Evolutionary conservation across 2,329 filamentous ascomycete genomes (phyloP).

Genomic region (Exophiala sp.): DNA sequence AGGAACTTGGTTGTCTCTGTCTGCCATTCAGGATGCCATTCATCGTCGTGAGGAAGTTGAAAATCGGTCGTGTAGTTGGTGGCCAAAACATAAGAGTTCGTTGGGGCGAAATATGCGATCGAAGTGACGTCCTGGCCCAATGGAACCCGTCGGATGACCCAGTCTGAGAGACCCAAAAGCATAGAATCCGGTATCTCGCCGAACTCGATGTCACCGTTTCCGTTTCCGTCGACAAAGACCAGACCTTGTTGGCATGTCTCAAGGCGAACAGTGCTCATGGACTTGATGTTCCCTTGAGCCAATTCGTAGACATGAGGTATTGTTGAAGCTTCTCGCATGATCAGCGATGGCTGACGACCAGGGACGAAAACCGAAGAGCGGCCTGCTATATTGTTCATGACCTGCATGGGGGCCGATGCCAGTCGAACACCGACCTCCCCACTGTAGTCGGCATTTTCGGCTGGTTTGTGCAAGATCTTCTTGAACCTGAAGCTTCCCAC

Average conservation of each 20-base stretch:
- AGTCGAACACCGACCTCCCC: slow-evolving; percentile 37
- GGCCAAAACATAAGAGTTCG: slow-evolving; percentile 68
- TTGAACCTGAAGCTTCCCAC: slow-evolving; percentile 59
- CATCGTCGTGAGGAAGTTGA: slow-evolving; percentile 77
- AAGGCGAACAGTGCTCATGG: slow-evolving; percentile 70
- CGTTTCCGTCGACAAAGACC: slow-evolving; percentile 71
- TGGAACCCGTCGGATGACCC: slow-evolving; percentile 66
- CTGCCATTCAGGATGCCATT: slow-evolving; percentile 74
- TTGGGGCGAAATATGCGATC: slow-evolving; percentile 69
- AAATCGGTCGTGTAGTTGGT: slow-evolving; percentile 65
- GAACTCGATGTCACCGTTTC: slow-evolving; percentile 37
- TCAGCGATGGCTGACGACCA: slow-evolving; percentile 70
- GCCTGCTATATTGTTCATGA: slow-evolving; percentile 54
- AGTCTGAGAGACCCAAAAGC: slow-evolving; percentile 67
- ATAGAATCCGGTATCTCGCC: slow-evolving; percentile 60
- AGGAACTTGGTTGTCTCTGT: slow-evolving; percentile 54
- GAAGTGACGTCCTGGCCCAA: slow-evolving; percentile 65
- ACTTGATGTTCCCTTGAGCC: slow-evolving; percentile 60
- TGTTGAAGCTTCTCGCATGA: slow-evolving; percentile 75
- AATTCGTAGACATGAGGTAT: slow-evolving; percentile 68
- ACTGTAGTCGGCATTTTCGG: slow-evolving; percentile 44
- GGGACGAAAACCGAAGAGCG: slow-evolving; percentile 79
- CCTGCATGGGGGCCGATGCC: slow-evolving; percentile 42
- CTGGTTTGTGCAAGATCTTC: slow-evolving; percentile 61
- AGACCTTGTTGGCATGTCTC: slow-evolving; percentile 74